These are phyloP conservation scores for Nigrospora oryzae DNA, from an alignment of 2,329 filamentous ascomycete genomes.

Conservation along the genomic window DNA sequence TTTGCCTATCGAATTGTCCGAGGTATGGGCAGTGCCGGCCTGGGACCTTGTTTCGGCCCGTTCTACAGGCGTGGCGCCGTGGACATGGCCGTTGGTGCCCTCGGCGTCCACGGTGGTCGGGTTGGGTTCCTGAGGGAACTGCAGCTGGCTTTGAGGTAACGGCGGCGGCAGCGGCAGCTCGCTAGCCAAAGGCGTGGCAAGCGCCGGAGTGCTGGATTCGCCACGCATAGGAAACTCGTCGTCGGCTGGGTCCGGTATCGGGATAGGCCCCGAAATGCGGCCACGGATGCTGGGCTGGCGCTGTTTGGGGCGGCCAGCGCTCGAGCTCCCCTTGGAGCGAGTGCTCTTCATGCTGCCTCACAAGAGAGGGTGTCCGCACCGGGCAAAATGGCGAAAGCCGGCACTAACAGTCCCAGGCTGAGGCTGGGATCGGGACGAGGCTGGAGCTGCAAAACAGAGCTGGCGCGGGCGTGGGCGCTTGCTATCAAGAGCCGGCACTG, in stretches of 20 bases:
- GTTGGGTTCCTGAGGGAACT: conserved; percentile 8
- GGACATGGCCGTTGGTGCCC: conserved; percentile 6
- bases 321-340: conserved; percentile 36
- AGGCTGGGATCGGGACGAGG: too few relatives aligned
- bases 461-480: too few relatives aligned
- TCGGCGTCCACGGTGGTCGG: conserved; percentile 10
- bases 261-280: conserved; percentile 54
- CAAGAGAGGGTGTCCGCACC: conserved; percentile 1
- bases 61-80: conserved; percentile 11
- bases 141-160: conserved; percentile 7
- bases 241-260: conserved; percentile 37
- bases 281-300: conserved; percentile 39
- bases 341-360: conserved; percentile 25
- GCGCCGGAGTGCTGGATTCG: conserved; percentile 26
- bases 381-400: too few relatives aligned
- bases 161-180: conserved; percentile 13
- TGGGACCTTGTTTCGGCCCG: conserved; percentile 11
- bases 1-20: conserved; percentile 17
- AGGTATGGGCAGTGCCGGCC: conserved; percentile 16
- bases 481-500: too few relatives aligned
- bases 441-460: too few relatives aligned
- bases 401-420: too few relatives aligned
- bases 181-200: conserved; percentile 23
- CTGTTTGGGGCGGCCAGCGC: conserved; percentile 29
- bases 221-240: conserved; percentile 44